Evolutionary conservation across 768 basidiomycete species (phyloP).

Genomic region (Mrakia gelida): DNA sequence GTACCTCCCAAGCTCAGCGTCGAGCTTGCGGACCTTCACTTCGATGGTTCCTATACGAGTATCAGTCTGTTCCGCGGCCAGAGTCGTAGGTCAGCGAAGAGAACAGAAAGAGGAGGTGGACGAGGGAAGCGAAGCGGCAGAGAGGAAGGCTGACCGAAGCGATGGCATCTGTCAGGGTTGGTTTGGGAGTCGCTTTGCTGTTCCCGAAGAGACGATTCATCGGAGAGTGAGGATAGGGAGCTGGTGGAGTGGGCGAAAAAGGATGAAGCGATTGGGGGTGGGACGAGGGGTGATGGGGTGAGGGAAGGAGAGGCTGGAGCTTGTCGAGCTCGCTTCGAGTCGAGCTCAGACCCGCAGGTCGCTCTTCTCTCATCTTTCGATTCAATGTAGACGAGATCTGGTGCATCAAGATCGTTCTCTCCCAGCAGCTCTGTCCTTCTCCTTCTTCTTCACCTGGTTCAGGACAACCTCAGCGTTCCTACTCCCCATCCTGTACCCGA

Average conservation of each 20-base stretch:
- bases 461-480: neutral
- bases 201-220: conserved; percentile 47
- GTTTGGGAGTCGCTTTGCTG: conserved; percentile 61
- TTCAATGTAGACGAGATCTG: too few species aligned
- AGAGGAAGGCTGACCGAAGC: conserved; percentile 49
- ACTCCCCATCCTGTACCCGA: neutral
- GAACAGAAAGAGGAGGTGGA: neutral
- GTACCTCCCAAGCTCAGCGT: conserved; percentile 84
- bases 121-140: too few species aligned
- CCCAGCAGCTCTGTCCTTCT: too few species aligned
- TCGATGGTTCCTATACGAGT: conserved; percentile 78
- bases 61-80: conserved; percentile 62
- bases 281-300: neutral
- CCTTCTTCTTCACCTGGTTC: too few species aligned
- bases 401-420: too few species aligned
- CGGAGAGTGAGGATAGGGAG: neutral
- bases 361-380: too few species aligned
- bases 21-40: conserved; percentile 94
- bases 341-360: too few species aligned
- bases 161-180: conserved; percentile 88
- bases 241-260: neutral
- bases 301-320: neutral
- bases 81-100: conserved; percentile 5
- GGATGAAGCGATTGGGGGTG: too few species aligned
- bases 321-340: neutral